Evolutionary conservation across 2,329 filamentous ascomycete genomes (phyloP), one percentile per base, ranked within the genome.

Genomic region (Laburnicola sp.): DNA sequence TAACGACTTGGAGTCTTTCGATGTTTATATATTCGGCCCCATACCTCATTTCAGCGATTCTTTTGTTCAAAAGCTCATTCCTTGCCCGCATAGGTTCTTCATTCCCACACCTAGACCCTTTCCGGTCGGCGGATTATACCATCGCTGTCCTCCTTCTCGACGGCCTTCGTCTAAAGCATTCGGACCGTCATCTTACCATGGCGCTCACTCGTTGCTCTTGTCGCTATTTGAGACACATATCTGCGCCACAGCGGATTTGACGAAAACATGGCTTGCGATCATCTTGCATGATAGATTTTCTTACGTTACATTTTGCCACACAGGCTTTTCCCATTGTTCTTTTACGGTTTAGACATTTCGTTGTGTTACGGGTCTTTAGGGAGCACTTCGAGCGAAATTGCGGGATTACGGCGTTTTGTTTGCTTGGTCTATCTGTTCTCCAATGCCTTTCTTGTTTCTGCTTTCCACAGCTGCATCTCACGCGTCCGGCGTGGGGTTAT

Each of bases 281-380:
- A 69, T 70, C 56, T 64, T 71, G 69, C 69, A 73, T 69, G 64
- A 70, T 73, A 73, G 70, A 73, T n/a, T 64, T 72, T 70, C 48
- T 63, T 58, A 45, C 37, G 36, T 55, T 53, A 50, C 49, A 49
- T 51, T 56, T 56, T 48, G 52, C 50, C 58, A 58, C 56, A 53
- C 51, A 28, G 48, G 51, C 61, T 54, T 53, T 63, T 60, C 59
- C 59, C 63, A 52, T 62, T 62, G 47, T 62, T 59, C 48, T 51
- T 56, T 55, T 57, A 48, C 57, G 52, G 57, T 63, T 50, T 71
- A 73, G 70, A 73, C 58, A 60, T 53, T 52, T 59, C 65, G 58
- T 55, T 65, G 53, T 58, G 34, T 59, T 56, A 59, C 54, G 62
- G 64, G 57, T 63, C 48, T 39, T 54, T 52, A 54, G n/a, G 59